Conservation (phyloP, 768 basidiomycete species). For the Pleurotus eryngii region DNA sequence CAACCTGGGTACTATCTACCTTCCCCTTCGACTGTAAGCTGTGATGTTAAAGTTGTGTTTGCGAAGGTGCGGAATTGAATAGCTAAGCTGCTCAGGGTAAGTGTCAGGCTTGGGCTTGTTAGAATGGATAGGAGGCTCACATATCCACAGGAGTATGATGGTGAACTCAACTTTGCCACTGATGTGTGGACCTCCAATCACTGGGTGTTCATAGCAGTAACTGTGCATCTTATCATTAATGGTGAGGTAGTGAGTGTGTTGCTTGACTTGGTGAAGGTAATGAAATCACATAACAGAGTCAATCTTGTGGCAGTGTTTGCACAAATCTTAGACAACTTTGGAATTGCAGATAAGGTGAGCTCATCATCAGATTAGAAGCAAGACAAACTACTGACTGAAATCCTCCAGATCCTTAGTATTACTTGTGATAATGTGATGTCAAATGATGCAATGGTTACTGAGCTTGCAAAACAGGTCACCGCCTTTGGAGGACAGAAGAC, state of each 20-base stretch:
- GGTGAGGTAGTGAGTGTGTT: constrained; percentile 22
- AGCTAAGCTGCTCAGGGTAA: constrained; percentile 25
- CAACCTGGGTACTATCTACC: constrained; percentile 31
- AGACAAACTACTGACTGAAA: constrained; percentile 5
- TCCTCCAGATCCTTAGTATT: constrained; percentile 25
- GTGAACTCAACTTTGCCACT: constrained; percentile 24
- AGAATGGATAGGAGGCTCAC: too few species aligned
- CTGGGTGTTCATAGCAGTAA: constrained; percentile 10
- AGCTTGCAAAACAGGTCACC: constrained; percentile 18
- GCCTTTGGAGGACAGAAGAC: constrained; percentile 20
- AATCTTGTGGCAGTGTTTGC: constrained; percentile 31
- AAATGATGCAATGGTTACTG: constrained; percentile 31
- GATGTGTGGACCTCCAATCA: constrained; percentile 16
- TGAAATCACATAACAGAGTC: constrained; percentile 29
- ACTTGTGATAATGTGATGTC: constrained; percentile 32
- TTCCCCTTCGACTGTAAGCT: constrained; percentile 24
- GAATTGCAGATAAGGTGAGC: constrained; percentile 30
- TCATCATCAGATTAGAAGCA: too few species aligned
- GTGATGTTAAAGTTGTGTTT: constrained; percentile 29
- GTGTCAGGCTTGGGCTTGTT: too few species aligned
- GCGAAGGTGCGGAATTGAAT: constrained; percentile 14
- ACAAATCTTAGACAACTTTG: constrained; percentile 30
- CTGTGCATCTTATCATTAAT: constrained; percentile 29
- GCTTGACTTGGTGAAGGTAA: constrained; percentile 36
- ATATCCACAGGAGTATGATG: constrained; percentile 27